Evolutionary conservation across 371 early-diverging fungal species (phyloP), one percentile per base, ranked within the genome.

Genomic region (Nematocida homosporus): DNA sequence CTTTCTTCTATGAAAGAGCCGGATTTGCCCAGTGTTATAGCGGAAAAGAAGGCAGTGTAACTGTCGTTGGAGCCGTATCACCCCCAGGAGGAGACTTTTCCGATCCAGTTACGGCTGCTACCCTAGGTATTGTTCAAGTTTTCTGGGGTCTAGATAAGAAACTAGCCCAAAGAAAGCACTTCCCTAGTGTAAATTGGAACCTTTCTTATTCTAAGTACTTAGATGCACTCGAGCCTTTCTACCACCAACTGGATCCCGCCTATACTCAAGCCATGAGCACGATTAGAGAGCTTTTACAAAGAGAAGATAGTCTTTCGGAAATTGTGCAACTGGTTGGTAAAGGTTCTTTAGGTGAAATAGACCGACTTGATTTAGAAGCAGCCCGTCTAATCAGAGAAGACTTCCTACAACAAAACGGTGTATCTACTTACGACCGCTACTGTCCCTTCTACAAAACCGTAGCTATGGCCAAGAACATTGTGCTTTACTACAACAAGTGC

Each of bases 141-240:
- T 99, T 99, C 87, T 99, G 99, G 99, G 99, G 98, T 78, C 86
- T 99, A 77, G 99, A 99, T 86, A 99, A 99, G 88, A 99, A 98
- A 86, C 88, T 99, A 48, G 99, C 99, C 27, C 99, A 99, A 86
- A 89, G 98, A 82, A 98, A 99, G 88, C 98, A 99, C 87, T 99
- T 98, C 89, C 99, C 99, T 8, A 96, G 97, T 27, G 94, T 98
- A 72, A 97, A 99, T 87, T 98, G 97, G 97, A 93, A 91, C 55
- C 87, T 94, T 81, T 89, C 90, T 82, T 99, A 96, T 86, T 94
- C 95, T 78, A 98, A 98, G 88, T 98, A 97, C 86, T 88, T 89
- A 83, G 92, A 93, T 82, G 93, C 92, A 5, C 86, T 99, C 52
- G 93, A 94, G 65, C 90, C 91, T 42, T 94, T 88, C 86, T 98